phyloP scores from a whole-genome alignment of 306 rosid genomes.

The Dalbergia oliveri region DNA sequence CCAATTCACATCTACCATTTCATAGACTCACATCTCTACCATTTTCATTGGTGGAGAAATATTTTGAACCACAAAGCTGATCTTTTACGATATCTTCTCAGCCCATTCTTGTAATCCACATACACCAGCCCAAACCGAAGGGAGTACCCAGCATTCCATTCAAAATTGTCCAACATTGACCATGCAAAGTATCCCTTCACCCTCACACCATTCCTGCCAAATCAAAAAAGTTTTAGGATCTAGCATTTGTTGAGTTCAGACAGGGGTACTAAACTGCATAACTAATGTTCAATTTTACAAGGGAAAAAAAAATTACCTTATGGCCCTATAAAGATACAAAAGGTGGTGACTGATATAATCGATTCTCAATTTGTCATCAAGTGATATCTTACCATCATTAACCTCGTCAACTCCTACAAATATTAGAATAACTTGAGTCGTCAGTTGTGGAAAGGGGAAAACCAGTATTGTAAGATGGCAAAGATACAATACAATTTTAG shows the following conservation, averaged over 20 bases:
- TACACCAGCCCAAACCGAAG: conserved; percentile 70
- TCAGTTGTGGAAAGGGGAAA: not conserved
- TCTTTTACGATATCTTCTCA: conserved; percentile 60
- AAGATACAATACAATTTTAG: conserved; percentile 29
- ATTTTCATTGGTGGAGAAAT: conserved; percentile 56
- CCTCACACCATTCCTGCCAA: conserved; percentile 64
- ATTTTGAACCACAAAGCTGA: conserved; percentile 73
- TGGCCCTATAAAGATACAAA: conserved; percentile 56
- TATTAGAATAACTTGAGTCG: conserved; percentile 21
- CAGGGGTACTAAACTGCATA: too few species aligned
- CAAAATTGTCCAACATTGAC: conserved; percentile 76
- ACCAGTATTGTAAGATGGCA: not conserved
- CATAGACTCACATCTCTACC: not conserved
- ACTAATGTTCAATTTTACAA: too few species aligned
- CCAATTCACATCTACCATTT: not conserved
- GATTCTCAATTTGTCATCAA: conserved; percentile 57
- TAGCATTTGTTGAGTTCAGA: conserved; percentile 4
- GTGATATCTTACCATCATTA: conserved; percentile 56
- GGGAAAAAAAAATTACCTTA: conserved; percentile 49
- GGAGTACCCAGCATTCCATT: conserved; percentile 65
- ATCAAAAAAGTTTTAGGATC: conserved; percentile 27
- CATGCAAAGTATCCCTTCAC: conserved; percentile 79
- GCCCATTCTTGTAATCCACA: conserved; percentile 65
- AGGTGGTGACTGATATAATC: conserved; percentile 58
- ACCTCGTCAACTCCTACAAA: conserved; percentile 66